phyloP scores from a whole-genome alignment of 371 early-diverging fungal genomes.

The Thermomucor indicae-seudaticae region DNA sequence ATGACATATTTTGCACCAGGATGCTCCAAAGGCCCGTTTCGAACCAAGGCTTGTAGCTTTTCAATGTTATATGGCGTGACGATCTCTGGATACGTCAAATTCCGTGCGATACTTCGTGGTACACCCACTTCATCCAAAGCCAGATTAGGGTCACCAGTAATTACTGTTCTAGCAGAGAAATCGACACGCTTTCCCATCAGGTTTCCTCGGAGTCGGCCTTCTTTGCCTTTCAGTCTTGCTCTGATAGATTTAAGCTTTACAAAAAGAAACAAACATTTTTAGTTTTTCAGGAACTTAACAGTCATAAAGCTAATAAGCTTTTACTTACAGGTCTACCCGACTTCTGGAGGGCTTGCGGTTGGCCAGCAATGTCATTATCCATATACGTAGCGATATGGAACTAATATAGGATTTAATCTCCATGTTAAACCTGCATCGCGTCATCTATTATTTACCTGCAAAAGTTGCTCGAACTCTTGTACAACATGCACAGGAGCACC shows the following conservation, averaged over 20 bases:
- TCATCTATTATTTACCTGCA: slow-evolving; percentile 60
- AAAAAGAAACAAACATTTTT: too few species aligned
- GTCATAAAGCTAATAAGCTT: slow-evolving; percentile 1
- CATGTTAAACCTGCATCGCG: neutral
- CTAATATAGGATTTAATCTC: slow-evolving; percentile 14
- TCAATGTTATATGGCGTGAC: slow-evolving; percentile 99
- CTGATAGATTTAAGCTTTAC: slow-evolving; percentile 90
- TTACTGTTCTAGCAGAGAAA: slow-evolving; percentile 99
- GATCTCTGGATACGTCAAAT: slow-evolving; percentile 97
- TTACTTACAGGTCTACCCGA: slow-evolving; percentile 90
- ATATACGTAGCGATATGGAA: slow-evolving; percentile 99
- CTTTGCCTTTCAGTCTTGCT: slow-evolving; percentile 99
- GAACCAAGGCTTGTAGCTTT: slow-evolving; percentile 84
- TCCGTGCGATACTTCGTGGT: slow-evolving; percentile 96
- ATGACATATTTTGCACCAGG: slow-evolving; percentile 99
- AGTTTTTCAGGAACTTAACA: neutral
- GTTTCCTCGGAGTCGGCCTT: slow-evolving; percentile 99
- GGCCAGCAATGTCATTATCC: slow-evolving; percentile 98
- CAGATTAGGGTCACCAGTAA: slow-evolving; percentile 99
- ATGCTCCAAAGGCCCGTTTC: slow-evolving; percentile 95
- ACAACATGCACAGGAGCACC: slow-evolving; percentile 96
- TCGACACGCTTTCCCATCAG: slow-evolving; percentile 99
- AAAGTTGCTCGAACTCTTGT: slow-evolving; percentile 90
- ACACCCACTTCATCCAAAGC: slow-evolving; percentile 99
- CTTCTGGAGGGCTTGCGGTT: slow-evolving; percentile 96